phyloP scores from a whole-genome alignment of 495 filamentous ascomycete species.

The Penicillium roqueforti region DNA sequence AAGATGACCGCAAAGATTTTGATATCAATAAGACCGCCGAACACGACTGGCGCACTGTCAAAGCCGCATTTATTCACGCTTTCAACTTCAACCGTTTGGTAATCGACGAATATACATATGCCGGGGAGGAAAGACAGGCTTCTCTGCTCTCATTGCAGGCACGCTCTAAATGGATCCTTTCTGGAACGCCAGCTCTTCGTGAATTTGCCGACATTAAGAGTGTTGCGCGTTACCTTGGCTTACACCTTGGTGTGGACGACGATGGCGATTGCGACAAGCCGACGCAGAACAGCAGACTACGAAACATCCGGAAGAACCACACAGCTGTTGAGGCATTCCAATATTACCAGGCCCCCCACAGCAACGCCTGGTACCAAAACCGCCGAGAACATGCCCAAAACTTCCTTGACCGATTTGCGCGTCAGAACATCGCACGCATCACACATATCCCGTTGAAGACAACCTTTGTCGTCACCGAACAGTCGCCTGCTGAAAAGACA shows the following conservation, averaged over 20 bases:
- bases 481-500: slow-evolving; percentile 39
- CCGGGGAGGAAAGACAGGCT: slow-evolving; percentile 30
- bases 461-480: slow-evolving; percentile 34
- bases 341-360: slow-evolving; percentile 38
- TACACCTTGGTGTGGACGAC: slow-evolving; percentile 53
- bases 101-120: slow-evolving; percentile 66
- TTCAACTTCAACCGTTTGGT: slow-evolving; percentile 61
- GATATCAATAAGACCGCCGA: slow-evolving; percentile 14
- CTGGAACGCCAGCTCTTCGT: slow-evolving; percentile 58
- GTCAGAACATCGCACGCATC: slow-evolving; percentile 49
- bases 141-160: slow-evolving; percentile 38
- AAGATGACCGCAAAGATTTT: slow-evolving; percentile 26
- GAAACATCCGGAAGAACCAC: slow-evolving; percentile 18
- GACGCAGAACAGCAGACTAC: slow-evolving; percentile 32
- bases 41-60: slow-evolving; percentile 20
- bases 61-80: slow-evolving; percentile 47
- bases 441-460: slow-evolving; percentile 37
- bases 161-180: slow-evolving; percentile 61
- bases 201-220: slow-evolving; percentile 57
- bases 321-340: slow-evolving; percentile 47
- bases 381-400: slow-evolving; percentile 47
- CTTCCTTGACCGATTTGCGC: slow-evolving; percentile 52
- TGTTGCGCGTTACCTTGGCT: slow-evolving; percentile 51
- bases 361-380: slow-evolving; percentile 48
- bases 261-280: slow-evolving; percentile 35